A percentile compares a stretch with the other conserved stretches of the same genome.
Evolutionary conservation across 1,284 basidiomycete genomes (phyloP).

Genomic region (Cronartium quercuum): DNA sequence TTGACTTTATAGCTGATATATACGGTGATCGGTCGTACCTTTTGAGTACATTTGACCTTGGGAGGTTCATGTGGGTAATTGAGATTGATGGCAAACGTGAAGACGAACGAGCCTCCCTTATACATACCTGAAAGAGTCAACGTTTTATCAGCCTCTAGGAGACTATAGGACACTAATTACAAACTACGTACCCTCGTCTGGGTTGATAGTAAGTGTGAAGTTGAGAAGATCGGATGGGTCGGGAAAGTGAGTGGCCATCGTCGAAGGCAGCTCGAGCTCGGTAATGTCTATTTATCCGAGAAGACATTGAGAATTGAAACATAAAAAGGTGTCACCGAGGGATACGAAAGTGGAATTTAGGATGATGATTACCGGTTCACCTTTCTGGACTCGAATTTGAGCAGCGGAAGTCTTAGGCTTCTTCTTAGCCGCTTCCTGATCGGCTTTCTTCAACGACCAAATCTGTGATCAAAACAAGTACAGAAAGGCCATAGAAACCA

Average conservation of each 20-base stretch:
- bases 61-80: conserved; percentile 99
- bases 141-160: not conserved
- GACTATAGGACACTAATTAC: not conserved
- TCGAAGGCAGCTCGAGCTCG: conserved; percentile 88
- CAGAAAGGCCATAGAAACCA: not conserved
- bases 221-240: conserved; percentile 89
- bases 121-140: conserved; percentile 72
- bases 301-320: not conserved
- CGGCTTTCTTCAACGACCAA: conserved; percentile 95
- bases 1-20: not conserved
- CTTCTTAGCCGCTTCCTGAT: conserved; percentile 87
- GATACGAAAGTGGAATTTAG: not conserved
- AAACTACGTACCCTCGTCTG: conserved; percentile 73
- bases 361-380: conserved; percentile 53
- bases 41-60: conserved; percentile 95
- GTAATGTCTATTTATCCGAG: conserved; percentile 66
- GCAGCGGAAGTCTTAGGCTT: conserved; percentile 95
- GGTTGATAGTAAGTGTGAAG: conserved; percentile 88
- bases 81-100: conserved; percentile 90
- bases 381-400: conserved; percentile 97
- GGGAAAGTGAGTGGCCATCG: conserved; percentile 91
- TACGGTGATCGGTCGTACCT: conserved; percentile 55
- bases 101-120: conserved; percentile 84
- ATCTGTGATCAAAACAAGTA: conserved; percentile 58
- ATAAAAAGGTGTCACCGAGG: not conserved